Base-by-base conservation (phyloP, 2,329 filamentous ascomycete species). In the Alternaria solani region DNA sequence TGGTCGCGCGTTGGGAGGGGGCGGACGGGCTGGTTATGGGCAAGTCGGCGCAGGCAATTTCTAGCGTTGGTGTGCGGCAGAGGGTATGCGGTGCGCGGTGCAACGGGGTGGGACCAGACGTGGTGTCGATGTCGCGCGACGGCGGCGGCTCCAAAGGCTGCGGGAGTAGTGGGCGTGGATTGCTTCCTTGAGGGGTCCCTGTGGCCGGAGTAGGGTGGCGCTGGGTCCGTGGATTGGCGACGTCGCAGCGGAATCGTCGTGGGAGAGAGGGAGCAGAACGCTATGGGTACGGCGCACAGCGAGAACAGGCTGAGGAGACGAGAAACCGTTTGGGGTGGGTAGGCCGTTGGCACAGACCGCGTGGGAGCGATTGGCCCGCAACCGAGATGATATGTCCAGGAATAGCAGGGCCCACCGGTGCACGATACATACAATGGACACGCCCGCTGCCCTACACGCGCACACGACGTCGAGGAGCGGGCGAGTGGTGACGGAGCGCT, bases 171-270 rank as follows among this genome's bases (percentile, higher is more conserved):
- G 38, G 47, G 52, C 16, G 28, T 46, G 30, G 32, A 16, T 30
- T 23, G 44, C 32, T 36, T 57, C 57, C 26, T 43, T 23, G 20
- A 47, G 49, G 26, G 58, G 59, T 61, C 62, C 52, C 63, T 42
- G 16, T 26, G 41, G 61, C 51, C 56, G 49, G 32, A 34, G 54
- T 57, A 56, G 32, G 23, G 54, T 57, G 54, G 64, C 59, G 48
- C 56, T 57, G 62, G 57, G 53, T 56, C 53, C 34, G 54, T 51
- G 55, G 30, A 57, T 75, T 62, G 66, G 67, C 72, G 72, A 75
- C 73, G 70, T 72, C 70, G 70, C 71, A 70, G 69, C 67, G 69
- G 68, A 69, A 70, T 68, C 70, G 71, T 65, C 67, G 70, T 69
- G 55, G 62, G 55, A 49, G 57, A 53, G 56, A 55, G 49, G 53